A percentile compares a stretch with the other conserved stretches of the same genome.
Evolutionary conservation across 2,329 filamentous ascomycete genomes (phyloP).

Genomic region (Cladosporium sp.): DNA sequence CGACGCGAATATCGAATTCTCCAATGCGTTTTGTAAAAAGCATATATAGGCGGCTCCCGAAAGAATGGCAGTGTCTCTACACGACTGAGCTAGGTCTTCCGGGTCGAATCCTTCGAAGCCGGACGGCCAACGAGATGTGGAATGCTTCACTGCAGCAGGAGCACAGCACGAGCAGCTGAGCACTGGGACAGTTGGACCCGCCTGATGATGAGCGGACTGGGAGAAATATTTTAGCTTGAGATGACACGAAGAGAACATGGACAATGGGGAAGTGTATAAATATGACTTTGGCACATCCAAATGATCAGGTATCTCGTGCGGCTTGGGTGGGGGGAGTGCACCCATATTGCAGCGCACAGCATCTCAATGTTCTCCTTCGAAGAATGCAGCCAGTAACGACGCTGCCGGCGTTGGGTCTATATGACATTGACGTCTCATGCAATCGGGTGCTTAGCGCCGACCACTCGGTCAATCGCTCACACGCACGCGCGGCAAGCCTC

Average conservation of each 20-base stretch:
- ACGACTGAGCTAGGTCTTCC: neutral
- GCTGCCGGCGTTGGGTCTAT: neutral
- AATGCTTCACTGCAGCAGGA: neutral
- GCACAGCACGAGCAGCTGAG: neutral
- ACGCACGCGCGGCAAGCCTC: constrained; percentile 5
- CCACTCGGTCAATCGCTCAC: neutral
- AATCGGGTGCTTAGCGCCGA: neutral
- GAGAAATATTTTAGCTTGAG: neutral
- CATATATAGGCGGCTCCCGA: neutral
- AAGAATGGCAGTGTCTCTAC: neutral
- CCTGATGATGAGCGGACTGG: neutral
- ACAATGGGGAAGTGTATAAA: neutral
- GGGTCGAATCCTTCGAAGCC: neutral
- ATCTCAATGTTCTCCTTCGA: neutral
- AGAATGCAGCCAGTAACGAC: neutral
- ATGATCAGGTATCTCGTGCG: neutral
- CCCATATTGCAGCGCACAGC: neutral
- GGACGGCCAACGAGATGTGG: neutral
- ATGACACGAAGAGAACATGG: neutral
- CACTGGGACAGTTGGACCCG: neutral
- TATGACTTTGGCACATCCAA: neutral
- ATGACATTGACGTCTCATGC: neutral
- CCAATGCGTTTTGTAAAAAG: neutral
- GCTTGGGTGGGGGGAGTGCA: neutral
- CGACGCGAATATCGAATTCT: neutral